Evolutionary conservation across 2,329 filamentous ascomycete species (phyloP), one percentile per base, ranked within the genome.

Genomic region (Alternaria novae-zelandiae): DNA sequence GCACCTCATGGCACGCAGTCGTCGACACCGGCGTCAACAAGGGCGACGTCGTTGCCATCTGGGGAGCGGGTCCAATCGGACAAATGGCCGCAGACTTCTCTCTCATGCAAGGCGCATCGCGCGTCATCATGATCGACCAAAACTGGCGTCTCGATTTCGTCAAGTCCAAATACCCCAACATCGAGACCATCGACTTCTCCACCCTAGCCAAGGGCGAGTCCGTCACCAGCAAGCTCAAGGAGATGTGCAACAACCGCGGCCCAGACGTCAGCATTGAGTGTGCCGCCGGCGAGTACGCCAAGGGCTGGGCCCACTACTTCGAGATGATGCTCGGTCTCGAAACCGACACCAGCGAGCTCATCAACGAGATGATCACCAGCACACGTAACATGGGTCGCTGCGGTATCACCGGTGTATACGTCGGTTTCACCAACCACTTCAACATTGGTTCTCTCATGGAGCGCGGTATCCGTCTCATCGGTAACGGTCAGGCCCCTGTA

Each of bases 361-460:
- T 94, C 67, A 94, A 94, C 76, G 91, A 94, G 81, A 92, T 92
- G 89, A 88, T 94, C 30, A 87, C 90, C 73, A 85, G 87, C n/a
- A 90, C 92, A 12, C 84, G 88, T 54, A 91, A 88, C 72, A 93
- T 85, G 71, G 91, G 93, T 5, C 86, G 92, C 7, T 89, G 89
- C 58, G 92, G 93, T 21, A 85, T 97, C 61, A 96, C 93, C 0
- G 93, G 92, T 57, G 87, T 89, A 11, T 89, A 89, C 72, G 86
- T 87, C 41, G 87, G 87, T 28, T 89, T 83, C 75, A 92, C 90
- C 21, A 94, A 93, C 80, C 90, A 93, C 78, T 92, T 95, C 84
- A 93, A 93, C 80, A 89, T 95, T 70, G 92, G 93, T 10, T 89
- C 91, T 0, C 76, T 96, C 13, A 96, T 96, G 93, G 89, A 96